Base-by-base conservation (phyloP, 2,329 filamentous ascomycete species). In the Phoma herbarum region DNA sequence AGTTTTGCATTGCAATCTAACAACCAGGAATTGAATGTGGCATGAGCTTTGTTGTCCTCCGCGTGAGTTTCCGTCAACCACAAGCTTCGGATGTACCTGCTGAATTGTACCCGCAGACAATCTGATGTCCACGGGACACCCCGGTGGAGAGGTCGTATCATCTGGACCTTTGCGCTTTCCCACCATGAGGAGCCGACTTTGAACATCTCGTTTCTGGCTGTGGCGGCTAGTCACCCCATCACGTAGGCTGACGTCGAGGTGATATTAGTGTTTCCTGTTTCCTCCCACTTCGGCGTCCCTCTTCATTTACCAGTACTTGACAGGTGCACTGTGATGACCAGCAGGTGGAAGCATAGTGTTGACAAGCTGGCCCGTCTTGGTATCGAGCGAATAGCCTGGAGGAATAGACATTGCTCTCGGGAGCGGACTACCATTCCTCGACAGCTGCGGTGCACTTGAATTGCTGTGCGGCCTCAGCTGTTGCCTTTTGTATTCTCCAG, bases 251-350 rank as follows among this genome's bases (percentile, higher is more conserved):
- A 41, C 10, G 5, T 41, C 3, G 37, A 8, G 14, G 37, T 41
- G 8, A 20, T 41, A 11, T 41, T 14, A 9, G 5, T 18, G 4
- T 11, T 18, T 26, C 8, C 14, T 25, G 6, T 12, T 18, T 43
- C n/a, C 18, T 16, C 16, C n/a, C 11, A n/a, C 16, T 35, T 16
- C n/a, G 7, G 31, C 31, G 43, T 29, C 25, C 7, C n/a, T 46
- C 47, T 43, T 52, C 37, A 49, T 53, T 57, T 44, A 60, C 58
- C 58, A 60, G 18, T 57, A 60, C 26, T 60, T 60, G 14, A 57
- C 52, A 25, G 58, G 58, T 9, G 58, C 58, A 39, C 58, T 60
- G 14, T 60, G 52, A 37, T 60, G 58, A 6, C 58, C 58, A 22
- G 43, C 23, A 18, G 58, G 58, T 2, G 58, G 58, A 26, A 60